A percentile compares a stretch with the other conserved stretches of the same genome.
phyloP scores from a whole-genome alignment of 2,329 filamentous ascomycete genomes.

The Colletotrichum graminicola region DNA sequence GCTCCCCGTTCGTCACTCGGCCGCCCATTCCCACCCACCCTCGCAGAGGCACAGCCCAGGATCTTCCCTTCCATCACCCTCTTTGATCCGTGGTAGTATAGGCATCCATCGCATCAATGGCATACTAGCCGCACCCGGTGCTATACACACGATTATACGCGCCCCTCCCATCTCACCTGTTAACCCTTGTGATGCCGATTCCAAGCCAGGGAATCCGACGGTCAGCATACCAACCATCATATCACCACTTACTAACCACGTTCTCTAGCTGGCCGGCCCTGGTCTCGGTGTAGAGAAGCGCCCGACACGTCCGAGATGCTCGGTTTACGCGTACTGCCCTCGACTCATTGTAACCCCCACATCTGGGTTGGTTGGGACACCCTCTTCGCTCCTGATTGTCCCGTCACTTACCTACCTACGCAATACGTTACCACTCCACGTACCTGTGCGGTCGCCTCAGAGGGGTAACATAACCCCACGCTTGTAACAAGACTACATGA shows the following conservation, averaged over 20 bases:
- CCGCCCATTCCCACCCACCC: slow-evolving; percentile 4
- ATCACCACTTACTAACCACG: background rate
- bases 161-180: too few relatives aligned
- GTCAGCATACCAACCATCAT: slow-evolving; percentile 2
- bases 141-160: background rate
- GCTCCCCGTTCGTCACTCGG: background rate
- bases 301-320: too few relatives aligned
- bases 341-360: too few relatives aligned
- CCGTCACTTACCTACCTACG: background rate
- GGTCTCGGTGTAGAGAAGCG: too few relatives aligned
- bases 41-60: background rate
- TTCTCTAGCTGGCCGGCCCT: too few relatives aligned
- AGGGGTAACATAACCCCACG: slow-evolving; percentile 7
- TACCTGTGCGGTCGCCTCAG: background rate
- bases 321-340: too few relatives aligned
- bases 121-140: too few relatives aligned
- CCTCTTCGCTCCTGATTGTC: background rate
- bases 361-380: too few relatives aligned
- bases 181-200: background rate
- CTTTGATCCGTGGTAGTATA: too few relatives aligned
- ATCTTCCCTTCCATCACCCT: background rate
- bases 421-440: slow-evolving; percentile 4
- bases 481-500: slow-evolving; percentile 21
- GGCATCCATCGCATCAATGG: too few relatives aligned
- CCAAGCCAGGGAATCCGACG: background rate